These are phyloP conservation scores for Teratosphaeriaceae sp. DNA, from an alignment of 2,329 filamentous ascomycete genomes.

Conservation along the genomic window DNA sequence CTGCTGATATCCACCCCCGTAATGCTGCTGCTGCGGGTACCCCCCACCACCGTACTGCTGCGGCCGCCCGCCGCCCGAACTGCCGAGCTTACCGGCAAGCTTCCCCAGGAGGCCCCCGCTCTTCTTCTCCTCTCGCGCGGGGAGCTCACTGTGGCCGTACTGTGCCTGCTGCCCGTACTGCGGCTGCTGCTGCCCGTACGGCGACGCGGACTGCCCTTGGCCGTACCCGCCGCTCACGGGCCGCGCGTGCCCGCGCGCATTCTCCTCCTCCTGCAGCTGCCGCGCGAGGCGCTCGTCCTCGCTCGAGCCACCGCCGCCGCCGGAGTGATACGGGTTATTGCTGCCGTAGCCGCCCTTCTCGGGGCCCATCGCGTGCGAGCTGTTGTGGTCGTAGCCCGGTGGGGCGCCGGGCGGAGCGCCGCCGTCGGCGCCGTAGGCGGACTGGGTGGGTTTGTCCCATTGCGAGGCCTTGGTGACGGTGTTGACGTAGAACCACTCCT, in stretches of 20 bases:
- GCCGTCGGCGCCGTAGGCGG: conserved; percentile 49
- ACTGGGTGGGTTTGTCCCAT: conserved; percentile 76
- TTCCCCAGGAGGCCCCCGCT: conserved; percentile 46
- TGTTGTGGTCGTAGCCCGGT: conserved; percentile 55
- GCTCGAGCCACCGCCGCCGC: conserved; percentile 32
- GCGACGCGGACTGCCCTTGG: conserved; percentile 12
- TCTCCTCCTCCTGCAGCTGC: conserved; percentile 76
- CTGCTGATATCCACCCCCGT: conserved; percentile 30
- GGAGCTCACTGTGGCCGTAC: conserved; percentile 4
- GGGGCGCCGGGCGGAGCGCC: conserved; percentile 53
- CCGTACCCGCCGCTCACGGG: conserved; percentile 36
- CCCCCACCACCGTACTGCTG: conserved; percentile 25
- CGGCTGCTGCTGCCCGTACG: conserved; percentile 27
- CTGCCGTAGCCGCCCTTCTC: conserved; percentile 45
- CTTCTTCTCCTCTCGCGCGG: conserved; percentile 18
- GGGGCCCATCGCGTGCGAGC: conserved; percentile 35
- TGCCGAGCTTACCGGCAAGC: conserved; percentile 41
- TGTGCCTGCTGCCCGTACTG: conserved; percentile 12
- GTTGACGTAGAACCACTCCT: conserved; percentile 93
- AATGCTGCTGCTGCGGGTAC: conserved; percentile 19
- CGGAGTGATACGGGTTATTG: conserved; percentile 64
- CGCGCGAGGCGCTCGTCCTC: conserved; percentile 70
- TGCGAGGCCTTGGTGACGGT: conserved; percentile 80
- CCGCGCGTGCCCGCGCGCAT: conserved; percentile 48
- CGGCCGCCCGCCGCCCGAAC: conserved; percentile 9